These are phyloP conservation scores for Prototheca wickerhamii DNA, from an alignment of 163 green algal species.

Conservation along the genomic window DNA sequence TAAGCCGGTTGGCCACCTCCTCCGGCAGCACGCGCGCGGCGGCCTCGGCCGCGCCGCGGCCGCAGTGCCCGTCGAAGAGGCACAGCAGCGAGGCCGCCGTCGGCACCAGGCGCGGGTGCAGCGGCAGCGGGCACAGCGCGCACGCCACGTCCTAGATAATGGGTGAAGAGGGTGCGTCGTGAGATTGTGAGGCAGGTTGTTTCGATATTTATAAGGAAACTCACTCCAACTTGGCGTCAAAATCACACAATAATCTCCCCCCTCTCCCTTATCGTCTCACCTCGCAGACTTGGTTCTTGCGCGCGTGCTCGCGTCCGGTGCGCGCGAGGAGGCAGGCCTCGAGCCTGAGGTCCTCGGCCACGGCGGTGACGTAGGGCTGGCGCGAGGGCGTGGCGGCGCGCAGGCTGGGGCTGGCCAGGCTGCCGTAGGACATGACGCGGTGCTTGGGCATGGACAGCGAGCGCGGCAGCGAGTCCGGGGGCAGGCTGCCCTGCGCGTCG, in stretches of 20 bases:
- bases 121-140: slow-evolving; percentile 19
- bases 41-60: slow-evolving; percentile 44
- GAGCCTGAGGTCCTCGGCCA: slow-evolving; percentile 25
- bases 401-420: slow-evolving; percentile 23
- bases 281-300: slow-evolving; percentile 19
- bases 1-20: slow-evolving; percentile 28
- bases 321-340: slow-evolving; percentile 29
- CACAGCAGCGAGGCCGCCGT: slow-evolving; percentile 44
- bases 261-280: not conserved
- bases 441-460: slow-evolving; percentile 34
- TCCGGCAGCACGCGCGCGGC: slow-evolving; percentile 43
- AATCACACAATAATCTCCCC: not conserved
- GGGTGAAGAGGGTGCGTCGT: not conserved
- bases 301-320: slow-evolving; percentile 34
- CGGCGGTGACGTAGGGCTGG: slow-evolving; percentile 14
- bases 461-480: slow-evolving; percentile 20
- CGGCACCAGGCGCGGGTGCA: not conserved
- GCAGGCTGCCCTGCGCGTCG: slow-evolving; percentile 11
- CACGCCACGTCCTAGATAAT: slow-evolving; percentile 13
- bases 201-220: too few species aligned
- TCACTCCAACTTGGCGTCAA: too few species aligned
- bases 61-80: slow-evolving; percentile 78
- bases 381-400: slow-evolving; percentile 17
- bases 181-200: too few species aligned
- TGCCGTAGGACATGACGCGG: slow-evolving; percentile 19